Conservation (phyloP, 2,329 filamentous ascomycete genomes). For the Penicillium sp. region DNA sequence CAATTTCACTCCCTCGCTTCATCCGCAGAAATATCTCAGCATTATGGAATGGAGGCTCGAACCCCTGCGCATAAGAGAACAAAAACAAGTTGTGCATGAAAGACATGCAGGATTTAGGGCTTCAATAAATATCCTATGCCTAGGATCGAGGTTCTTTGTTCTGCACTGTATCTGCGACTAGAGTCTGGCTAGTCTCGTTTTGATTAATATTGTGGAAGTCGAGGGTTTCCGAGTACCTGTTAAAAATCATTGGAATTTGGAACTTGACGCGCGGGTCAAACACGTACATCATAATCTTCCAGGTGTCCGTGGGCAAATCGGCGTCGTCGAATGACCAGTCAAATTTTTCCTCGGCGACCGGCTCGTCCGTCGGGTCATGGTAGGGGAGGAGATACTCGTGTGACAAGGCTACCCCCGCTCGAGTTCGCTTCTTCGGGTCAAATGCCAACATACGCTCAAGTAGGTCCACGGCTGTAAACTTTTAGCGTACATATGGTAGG, state of each 20-base stretch:
- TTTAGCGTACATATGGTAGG: slow-evolving; percentile 7
- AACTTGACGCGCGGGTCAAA: not conserved
- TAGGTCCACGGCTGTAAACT: slow-evolving; percentile 73
- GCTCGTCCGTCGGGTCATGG: slow-evolving; percentile 96
- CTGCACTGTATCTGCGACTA: slow-evolving; percentile 26
- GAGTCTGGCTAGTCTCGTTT: slow-evolving; percentile 32
- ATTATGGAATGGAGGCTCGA: too few species aligned
- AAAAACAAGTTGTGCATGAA: too few species aligned
- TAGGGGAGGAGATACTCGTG: slow-evolving; percentile 95
- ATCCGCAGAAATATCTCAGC: too few species aligned
- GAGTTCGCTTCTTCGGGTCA: slow-evolving; percentile 93
- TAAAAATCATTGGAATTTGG: too few species aligned
- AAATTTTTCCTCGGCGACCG: slow-evolving; percentile 93
- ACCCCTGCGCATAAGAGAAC: too few species aligned
- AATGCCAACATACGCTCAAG: slow-evolving; percentile 98
- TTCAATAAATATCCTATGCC: too few species aligned
- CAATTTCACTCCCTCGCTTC: too few species aligned
- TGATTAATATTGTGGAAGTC: slow-evolving; percentile 94
- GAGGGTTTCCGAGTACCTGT: slow-evolving; percentile 95
- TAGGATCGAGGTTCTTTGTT: too few species aligned
- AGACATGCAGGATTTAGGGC: too few species aligned
- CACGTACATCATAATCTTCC: slow-evolving; percentile 99
- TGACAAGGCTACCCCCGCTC: slow-evolving; percentile 77
- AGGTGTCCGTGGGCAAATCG: slow-evolving; percentile 93
- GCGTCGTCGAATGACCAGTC: slow-evolving; percentile 99